phyloP scores from a whole-genome alignment of 805 yeast genomes.

The Blastobotrys terrestris region DNA sequence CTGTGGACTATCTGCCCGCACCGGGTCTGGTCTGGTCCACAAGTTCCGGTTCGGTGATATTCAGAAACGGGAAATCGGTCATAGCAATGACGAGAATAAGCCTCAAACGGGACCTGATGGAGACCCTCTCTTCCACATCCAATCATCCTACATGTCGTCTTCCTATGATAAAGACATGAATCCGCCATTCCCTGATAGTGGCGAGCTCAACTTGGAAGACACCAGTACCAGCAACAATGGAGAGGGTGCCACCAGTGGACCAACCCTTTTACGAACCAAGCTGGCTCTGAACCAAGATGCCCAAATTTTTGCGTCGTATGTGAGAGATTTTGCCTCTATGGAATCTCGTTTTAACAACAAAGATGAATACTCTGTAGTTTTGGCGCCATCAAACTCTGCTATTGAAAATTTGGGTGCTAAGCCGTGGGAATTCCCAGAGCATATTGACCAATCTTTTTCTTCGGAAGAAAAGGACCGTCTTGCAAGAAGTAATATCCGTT shows the following conservation, averaged over 20 bases:
- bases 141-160: background rate
- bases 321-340: constrained; percentile 55
- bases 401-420: constrained; percentile 45
- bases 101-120: background rate
- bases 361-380: constrained; percentile 42
- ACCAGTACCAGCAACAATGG: constrained; percentile 5
- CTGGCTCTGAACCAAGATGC: constrained; percentile 39
- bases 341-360: constrained; percentile 43
- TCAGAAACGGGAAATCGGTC: background rate
- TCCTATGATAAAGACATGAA: background rate
- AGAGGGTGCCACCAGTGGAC: constrained; percentile 28
- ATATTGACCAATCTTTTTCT: constrained; percentile 28
- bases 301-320: constrained; percentile 60
- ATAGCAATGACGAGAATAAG: background rate
- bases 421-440: constrained; percentile 79
- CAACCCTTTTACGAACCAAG: constrained; percentile 34
- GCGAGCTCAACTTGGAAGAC: background rate
- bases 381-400: constrained; percentile 69
- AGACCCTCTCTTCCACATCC: background rate
- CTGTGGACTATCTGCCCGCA: background rate
- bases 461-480: constrained; percentile 44
- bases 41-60: background rate
- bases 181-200: background rate
- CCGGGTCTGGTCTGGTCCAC: background rate
- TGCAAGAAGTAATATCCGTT: constrained; percentile 45